Conservation (phyloP, 495 filamentous ascomycete genomes). For the Sordaria brevicollis region DNA sequence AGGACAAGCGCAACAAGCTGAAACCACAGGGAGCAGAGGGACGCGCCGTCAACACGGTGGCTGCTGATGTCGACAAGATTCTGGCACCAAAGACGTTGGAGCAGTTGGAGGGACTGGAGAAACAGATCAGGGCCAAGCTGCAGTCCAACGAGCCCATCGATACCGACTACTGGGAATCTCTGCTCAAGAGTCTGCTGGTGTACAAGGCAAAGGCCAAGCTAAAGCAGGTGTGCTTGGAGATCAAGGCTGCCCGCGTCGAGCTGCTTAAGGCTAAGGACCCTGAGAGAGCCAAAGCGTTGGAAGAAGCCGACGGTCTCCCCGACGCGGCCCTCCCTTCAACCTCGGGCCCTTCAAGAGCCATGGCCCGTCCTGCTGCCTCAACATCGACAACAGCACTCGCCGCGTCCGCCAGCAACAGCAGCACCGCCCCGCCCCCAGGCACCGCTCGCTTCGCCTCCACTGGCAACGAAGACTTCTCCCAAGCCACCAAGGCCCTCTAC, state of each 20-base stretch:
- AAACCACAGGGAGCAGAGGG: constrained; percentile 52
- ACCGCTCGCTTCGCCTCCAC: constrained; percentile 64
- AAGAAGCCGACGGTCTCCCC: constrained; percentile 17
- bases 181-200: constrained; percentile 71
- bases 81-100: constrained; percentile 78
- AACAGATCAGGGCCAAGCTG: constrained; percentile 73
- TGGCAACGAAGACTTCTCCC: constrained; percentile 78
- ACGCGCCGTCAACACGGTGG: constrained; percentile 69
- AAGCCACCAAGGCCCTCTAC: constrained; percentile 83
- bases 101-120: constrained; percentile 74
- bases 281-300: constrained; percentile 52
- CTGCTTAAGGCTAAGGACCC: constrained; percentile 57
- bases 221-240: constrained; percentile 66
- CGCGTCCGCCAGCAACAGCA: constrained; percentile 6
- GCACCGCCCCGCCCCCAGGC: constrained; percentile 43
- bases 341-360: constrained; percentile 11
- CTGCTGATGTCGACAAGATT: constrained; percentile 78
- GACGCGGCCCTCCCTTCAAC: constrained; percentile 4
- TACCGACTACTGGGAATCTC: constrained; percentile 93
- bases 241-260: constrained; percentile 63
- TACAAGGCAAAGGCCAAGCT: constrained; percentile 89
- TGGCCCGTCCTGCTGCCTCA: constrained; percentile 15
- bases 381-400: constrained; percentile 14
- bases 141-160: constrained; percentile 86
- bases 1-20: constrained; percentile 59